A percentile compares a stretch with the other conserved stretches of the same genome.
phyloP scores from a whole-genome alignment of 768 basidiomycete species.

The Collybiopsis confluens region DNA sequence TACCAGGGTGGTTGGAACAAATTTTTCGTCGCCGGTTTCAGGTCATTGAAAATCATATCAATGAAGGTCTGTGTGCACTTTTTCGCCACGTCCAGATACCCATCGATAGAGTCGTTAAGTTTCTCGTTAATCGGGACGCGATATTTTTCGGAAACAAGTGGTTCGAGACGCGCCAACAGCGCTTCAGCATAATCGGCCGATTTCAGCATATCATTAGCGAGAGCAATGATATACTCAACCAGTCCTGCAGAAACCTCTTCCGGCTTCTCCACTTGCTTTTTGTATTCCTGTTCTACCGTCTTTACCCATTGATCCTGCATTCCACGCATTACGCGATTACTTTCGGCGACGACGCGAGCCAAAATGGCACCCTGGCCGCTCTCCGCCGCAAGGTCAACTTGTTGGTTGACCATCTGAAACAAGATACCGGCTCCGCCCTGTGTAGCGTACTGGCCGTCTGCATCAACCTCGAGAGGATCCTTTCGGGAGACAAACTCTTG shows the following conservation, averaged over 20 bases:
- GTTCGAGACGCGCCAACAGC: constrained; percentile 79
- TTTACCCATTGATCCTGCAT: constrained; percentile 88
- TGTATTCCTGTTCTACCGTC: constrained; percentile 78
- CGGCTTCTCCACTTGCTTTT: constrained; percentile 82
- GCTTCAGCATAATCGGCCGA: constrained; percentile 92
- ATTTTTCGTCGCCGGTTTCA: constrained; percentile 80
- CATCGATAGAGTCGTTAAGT: constrained; percentile 95
- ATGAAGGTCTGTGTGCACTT: constrained; percentile 94
- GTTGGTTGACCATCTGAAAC: constrained; percentile 98
- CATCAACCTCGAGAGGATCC: constrained; percentile 84
- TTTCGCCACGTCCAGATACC: constrained; percentile 97
- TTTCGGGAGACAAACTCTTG: constrained; percentile 78
- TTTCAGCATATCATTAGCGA: constrained; percentile 97
- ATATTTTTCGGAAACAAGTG: constrained; percentile 92
- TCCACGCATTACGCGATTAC: constrained; percentile 82
- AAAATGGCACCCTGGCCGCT: constrained; percentile 94
- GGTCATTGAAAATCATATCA: constrained; percentile 91
- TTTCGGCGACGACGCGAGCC: constrained; percentile 84
- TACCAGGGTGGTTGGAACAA: constrained; percentile 90
- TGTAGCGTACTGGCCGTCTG: constrained; percentile 85
- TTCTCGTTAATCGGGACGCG: constrained; percentile 74
- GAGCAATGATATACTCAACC: constrained; percentile 93
- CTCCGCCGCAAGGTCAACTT: constrained; percentile 90
- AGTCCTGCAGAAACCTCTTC: constrained; percentile 85
- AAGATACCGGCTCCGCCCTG: constrained; percentile 91